Evolutionary conservation across 306 rosid species (phyloP), one percentile per base, ranked within the genome.

Genomic region (Acacia crassicarpa): DNA sequence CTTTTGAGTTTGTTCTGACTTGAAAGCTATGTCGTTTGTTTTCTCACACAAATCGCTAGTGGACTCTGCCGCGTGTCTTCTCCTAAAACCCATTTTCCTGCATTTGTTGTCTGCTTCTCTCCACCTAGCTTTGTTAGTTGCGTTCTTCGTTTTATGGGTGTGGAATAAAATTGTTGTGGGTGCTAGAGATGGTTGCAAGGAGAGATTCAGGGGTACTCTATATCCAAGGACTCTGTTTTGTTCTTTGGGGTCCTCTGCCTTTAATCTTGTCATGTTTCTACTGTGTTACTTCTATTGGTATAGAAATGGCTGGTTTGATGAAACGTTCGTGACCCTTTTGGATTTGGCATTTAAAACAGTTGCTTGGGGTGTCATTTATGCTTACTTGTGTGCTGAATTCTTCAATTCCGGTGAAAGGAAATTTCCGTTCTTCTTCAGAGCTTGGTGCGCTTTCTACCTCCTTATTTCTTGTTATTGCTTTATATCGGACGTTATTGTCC

Each of bases 381-480:
- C 66, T 44, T 89, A 83, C 74, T 66, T 87, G 67, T 62, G 19
- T 1, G 61, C 79, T 13, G 74, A 75, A 14, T 84, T 78, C 81
- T 86, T 89, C 40, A 73, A 74, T 73, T 67, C 83, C 1, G 67
- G 80, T n/a, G 75, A 63, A 75, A 74, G 72, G 17, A 83, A 30
- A 59, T 84, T 86, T 17, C 77, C 88, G 0, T 78, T 66, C 12
- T 66, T 89, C 43, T 78, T 89, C 74, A 86, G 75, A 81, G 65
- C 83, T 43, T 87, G 92, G 92, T 89, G 83, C 23, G 82, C 56
- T 9, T 75, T 89, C 74, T 83, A 71, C 75, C 84, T 87, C 68
- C 41, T 76, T 68, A 72, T 80, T 53, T 80, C 89, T 4, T 83
- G 84, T 62, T 85, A 83, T 41, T 70, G 76, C 23, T 81, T 78